phyloP scores from a whole-genome alignment of 2,329 filamentous ascomycete genomes.

The Cadophora luteo-olivacea region DNA sequence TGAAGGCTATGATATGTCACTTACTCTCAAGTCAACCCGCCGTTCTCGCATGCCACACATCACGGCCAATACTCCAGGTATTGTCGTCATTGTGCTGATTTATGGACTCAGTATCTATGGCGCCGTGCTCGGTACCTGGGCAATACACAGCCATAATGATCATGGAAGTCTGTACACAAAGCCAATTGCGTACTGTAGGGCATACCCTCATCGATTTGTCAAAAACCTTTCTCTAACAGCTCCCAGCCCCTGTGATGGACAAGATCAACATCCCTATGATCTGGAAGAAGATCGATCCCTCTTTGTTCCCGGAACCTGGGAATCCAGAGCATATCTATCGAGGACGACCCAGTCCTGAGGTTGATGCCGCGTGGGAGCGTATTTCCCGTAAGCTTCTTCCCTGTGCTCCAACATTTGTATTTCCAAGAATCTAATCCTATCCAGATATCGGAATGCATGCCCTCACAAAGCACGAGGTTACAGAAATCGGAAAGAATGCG shows the following conservation, averaged over 20 bases:
- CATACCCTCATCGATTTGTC: neutral
- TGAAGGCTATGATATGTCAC: constrained; percentile 5
- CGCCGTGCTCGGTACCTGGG: neutral
- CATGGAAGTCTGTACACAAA: neutral
- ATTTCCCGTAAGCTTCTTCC: neutral
- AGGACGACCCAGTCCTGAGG: neutral
- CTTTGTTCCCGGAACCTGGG: neutral
- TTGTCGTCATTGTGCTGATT: neutral
- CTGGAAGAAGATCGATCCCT: neutral
- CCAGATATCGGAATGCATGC: constrained; percentile 4
- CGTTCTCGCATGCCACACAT: constrained; percentile 4
- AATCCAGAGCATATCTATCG: constrained; percentile 5
- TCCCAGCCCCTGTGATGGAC: neutral
- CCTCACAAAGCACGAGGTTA: constrained; percentile 4
- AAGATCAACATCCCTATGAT: neutral
- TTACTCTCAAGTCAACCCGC: neutral
- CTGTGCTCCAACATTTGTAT: neutral
- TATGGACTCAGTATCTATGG: constrained; percentile 5
- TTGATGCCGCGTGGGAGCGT: constrained; percentile 4
- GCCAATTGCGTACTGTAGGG: neutral
- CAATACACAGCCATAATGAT: neutral
- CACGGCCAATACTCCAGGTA: neutral
- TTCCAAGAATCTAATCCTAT: neutral
- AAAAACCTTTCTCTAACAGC: neutral
- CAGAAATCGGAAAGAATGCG: neutral